phyloP scores from a whole-genome alignment of 805 yeast genomes.

The Metschnikowia reukaufii region DNA sequence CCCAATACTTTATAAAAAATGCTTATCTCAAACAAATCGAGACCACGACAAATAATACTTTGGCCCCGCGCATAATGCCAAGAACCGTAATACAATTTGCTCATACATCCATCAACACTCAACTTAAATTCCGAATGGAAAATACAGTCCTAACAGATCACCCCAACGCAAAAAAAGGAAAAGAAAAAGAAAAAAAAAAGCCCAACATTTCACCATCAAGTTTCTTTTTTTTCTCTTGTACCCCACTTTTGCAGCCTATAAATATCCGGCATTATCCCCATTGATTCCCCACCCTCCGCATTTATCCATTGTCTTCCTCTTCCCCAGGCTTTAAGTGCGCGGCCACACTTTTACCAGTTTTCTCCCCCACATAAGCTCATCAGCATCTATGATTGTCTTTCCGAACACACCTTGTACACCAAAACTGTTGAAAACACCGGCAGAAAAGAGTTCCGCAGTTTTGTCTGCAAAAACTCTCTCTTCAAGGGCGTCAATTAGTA shows the following conservation, averaged over 20 bases:
- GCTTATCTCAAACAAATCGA: too few species aligned
- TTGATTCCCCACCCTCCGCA: neutral
- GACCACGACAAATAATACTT: too few species aligned
- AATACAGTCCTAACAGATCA: too few species aligned
- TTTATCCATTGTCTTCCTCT: neutral
- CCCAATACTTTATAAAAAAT: too few species aligned
- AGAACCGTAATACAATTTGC: too few species aligned
- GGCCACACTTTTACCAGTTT: neutral
- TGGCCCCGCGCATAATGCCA: too few species aligned
- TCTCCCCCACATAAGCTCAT: neutral
- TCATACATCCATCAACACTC: too few species aligned
- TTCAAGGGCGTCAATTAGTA: constrained; percentile 20
- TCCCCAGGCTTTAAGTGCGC: neutral
- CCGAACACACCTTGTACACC: constrained; percentile 38
- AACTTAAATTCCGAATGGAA: too few species aligned
- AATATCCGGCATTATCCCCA: neutral
- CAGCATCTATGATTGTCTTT: constrained; percentile 28
- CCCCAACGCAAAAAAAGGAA: too few species aligned
- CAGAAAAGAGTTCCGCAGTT: neutral
- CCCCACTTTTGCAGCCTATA: constrained; percentile 1
- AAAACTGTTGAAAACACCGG: constrained; percentile 1
- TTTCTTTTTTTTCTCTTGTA: neutral
- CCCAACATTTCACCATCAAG: too few species aligned
- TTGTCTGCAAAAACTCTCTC: constrained; percentile 16
- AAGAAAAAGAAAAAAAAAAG: too few species aligned